phyloP scores from a whole-genome alignment of 2,329 filamentous ascomycete species.

The Pestalotiopsis sp. region DNA sequence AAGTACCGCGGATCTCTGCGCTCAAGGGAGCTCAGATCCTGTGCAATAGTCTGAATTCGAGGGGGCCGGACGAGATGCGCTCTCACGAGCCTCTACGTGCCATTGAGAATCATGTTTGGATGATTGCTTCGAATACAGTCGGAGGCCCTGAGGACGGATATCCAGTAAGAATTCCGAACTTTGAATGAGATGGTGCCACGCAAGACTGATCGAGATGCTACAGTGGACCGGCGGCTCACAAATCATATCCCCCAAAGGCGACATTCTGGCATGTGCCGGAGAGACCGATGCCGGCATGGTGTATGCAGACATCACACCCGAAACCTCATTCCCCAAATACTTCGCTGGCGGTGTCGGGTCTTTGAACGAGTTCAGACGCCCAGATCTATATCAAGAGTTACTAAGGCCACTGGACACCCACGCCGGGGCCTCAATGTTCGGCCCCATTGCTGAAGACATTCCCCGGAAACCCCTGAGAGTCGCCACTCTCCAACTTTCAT shows the following conservation, averaged over 20 bases:
- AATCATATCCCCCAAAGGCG: not conserved
- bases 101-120: slow-evolving; percentile 9
- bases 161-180: not conserved
- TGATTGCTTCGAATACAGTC: slow-evolving; percentile 3
- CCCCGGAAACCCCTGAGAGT: not conserved
- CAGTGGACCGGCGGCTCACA: slow-evolving; percentile 6
- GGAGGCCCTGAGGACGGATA: not conserved
- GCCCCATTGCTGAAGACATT: not conserved
- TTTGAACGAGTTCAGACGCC: not conserved
- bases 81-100: not conserved
- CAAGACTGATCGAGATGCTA: not conserved
- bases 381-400: not conserved
- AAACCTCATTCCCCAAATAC: not conserved
- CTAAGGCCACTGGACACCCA: not conserved
- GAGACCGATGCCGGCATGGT: slow-evolving; percentile 1
- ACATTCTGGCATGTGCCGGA: not conserved
- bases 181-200: not conserved
- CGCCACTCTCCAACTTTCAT: not conserved
- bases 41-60: slow-evolving; percentile 7
- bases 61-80: not conserved
- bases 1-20: not conserved
- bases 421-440: not conserved
- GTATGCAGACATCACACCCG: not conserved
- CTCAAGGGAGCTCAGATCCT: slow-evolving; percentile 1
- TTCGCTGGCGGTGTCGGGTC: not conserved